Evolutionary conservation across 192 early-diverging fungal species (phyloP), one percentile per base, ranked within the genome.

Genomic region (Paraglomus occultum): DNA sequence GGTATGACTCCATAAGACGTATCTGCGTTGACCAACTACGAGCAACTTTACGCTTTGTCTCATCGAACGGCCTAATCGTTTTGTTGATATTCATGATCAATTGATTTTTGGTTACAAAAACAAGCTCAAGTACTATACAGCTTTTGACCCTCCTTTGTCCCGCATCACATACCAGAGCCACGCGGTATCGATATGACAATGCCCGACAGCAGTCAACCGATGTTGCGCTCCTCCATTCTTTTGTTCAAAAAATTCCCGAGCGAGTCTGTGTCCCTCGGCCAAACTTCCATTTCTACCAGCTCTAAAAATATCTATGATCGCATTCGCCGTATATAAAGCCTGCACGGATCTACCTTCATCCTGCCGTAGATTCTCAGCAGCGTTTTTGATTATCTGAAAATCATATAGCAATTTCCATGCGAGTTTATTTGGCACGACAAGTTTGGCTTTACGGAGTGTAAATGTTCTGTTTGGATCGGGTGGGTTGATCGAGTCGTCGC

Each of bases 21-120:
- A 94, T 63, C 77, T 94, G 92, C 14, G 90, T 87, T 4, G 89
- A 80, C 92, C 92, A 94, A 71, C 88, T 91, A 48, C 93, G 80
- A 4, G 91, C 92, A 11, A 87, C 85, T 78, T 99, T 99, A 72
- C 97, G 86, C 73, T 94, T 96, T 4, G 97, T 99, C 77, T 99
- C 97, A 66, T 88, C 95, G 75, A 89, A 99, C 6, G 97, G 94
- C 97, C 95, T 77, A 64, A 31, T 43, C 43, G n/a, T 62, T 12
- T 17, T 51, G 15, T 18, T 17, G 3, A 3, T 51, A 15, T 18
- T 17, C 15, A 15, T 15, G 14, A 4, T 31, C 20, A 12, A 22
- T 23, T 43, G 0, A 22, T 14, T 31, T 31, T 31, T 31, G 31
- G 31, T 31, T 31, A 31, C 31, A 31, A 3, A 31, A 31, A 31